A percentile compares a stretch with the other conserved stretches of the same genome.
Evolutionary conservation across 2,329 filamentous ascomycete species (phyloP).

Genomic region (Alternaria arbusti): DNA sequence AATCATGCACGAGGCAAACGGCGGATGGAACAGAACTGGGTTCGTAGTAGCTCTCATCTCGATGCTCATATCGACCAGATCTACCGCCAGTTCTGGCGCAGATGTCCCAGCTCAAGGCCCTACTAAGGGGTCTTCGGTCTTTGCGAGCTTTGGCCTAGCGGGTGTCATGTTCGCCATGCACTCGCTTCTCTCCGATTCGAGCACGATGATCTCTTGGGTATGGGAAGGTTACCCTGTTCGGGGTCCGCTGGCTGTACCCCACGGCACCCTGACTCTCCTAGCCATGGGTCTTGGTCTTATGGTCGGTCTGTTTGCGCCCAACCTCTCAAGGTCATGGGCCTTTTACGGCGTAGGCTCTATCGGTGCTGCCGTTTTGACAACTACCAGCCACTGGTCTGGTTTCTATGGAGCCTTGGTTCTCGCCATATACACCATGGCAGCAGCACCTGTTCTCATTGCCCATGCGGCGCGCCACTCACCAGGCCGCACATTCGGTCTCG

Average conservation of each 20-base stretch:
- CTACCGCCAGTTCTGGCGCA: conserved; percentile 55
- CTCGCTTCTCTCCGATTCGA: conserved; percentile 92
- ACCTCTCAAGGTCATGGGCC: conserved; percentile 76
- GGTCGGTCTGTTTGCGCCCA: conserved; percentile 75
- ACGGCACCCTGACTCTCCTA: conserved; percentile 84
- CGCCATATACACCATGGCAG: conserved; percentile 81
- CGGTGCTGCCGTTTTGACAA: conserved; percentile 79
- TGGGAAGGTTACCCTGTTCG: conserved; percentile 96
- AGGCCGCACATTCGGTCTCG: conserved; percentile 81
- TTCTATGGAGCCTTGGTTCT: conserved; percentile 82
- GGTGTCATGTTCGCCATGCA: conserved; percentile 89
- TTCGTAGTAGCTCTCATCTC: conserved; percentile 77
- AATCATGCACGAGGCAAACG: conserved; percentile 86
- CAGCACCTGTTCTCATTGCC: conserved; percentile 75
- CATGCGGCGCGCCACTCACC: conserved; percentile 80
- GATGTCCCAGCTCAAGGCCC: conserved; percentile 60
- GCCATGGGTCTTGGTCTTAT: conserved; percentile 85
- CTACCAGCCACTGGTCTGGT: conserved; percentile 81
- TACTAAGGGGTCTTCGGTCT: conserved; percentile 70
- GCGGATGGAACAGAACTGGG: conserved; percentile 89
- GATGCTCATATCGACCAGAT: conserved; percentile 75
- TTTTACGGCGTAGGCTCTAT: conserved; percentile 78
- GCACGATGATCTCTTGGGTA: conserved; percentile 98
- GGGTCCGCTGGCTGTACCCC: conserved; percentile 86
- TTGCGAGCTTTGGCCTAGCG: conserved; percentile 79